Conservation (phyloP, 345 rosid genomes). For the Cardamine chenopodiifolia region DNA sequence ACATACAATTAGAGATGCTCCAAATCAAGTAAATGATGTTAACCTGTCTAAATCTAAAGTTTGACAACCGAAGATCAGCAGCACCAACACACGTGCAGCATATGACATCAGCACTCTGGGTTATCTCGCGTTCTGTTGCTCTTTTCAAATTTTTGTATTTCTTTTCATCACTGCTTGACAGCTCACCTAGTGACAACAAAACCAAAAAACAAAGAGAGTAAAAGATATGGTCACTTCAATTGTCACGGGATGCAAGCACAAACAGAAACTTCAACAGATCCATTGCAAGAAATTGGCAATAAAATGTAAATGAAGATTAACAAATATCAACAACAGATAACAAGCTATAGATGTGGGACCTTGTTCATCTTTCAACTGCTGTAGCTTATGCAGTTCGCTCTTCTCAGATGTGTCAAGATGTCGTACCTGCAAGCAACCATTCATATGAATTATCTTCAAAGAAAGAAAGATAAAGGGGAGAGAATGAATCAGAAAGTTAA, state of each 20-base stretch:
- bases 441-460: conserved; percentile 7
- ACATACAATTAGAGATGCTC: conserved; percentile 7
- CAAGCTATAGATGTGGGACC: conserved; percentile 48
- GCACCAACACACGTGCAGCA: conserved; percentile 99
- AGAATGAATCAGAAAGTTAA: conserved; percentile 16
- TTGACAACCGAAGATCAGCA: conserved; percentile 95
- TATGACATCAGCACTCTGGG: conserved; percentile 99
- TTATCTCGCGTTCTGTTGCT: conserved; percentile 95
- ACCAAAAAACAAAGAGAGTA: neutral
- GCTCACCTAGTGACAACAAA: conserved; percentile 62
- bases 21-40: conserved; percentile 14
- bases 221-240: conserved; percentile 8
- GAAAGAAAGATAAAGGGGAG: conserved; percentile 5
- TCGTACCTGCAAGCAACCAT: conserved; percentile 66
- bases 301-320: conserved; percentile 13
- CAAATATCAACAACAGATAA: conserved; percentile 17
- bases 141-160: conserved; percentile 96
- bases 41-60: conserved; percentile 99
- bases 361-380: conserved; percentile 99
- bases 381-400: conserved; percentile 98
- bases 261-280: conserved; percentile 6
- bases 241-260: neutral
- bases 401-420: conserved; percentile 99
- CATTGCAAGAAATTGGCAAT: neutral
- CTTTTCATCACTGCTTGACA: conserved; percentile 99